A percentile compares a stretch with the other conserved stretches of the same genome.
Conservation (phyloP, 176 grass and related monocot genomes). For the Zoysia japonica region DNA sequence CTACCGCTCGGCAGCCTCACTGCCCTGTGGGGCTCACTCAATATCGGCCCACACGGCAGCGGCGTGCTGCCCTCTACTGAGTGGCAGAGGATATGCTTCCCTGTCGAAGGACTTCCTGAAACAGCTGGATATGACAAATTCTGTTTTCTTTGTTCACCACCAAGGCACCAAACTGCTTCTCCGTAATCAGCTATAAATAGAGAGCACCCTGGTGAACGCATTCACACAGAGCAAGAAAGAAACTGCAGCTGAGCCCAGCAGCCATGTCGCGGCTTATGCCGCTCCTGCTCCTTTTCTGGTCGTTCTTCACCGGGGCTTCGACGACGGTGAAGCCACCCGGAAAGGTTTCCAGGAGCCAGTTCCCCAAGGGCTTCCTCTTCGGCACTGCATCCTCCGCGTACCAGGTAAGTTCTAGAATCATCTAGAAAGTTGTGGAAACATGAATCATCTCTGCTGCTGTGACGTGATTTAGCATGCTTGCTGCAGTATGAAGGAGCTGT, state of each 20-base stretch:
- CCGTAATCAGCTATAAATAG: constrained; percentile 31
- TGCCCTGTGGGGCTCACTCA: too few species aligned
- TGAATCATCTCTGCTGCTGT: background rate
- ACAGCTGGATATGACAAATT: background rate
- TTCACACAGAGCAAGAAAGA: background rate
- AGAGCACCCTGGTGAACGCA: background rate
- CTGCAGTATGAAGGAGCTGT: constrained; percentile 83
- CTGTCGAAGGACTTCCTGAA: background rate
- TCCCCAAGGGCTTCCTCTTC: constrained; percentile 65
- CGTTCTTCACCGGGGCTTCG: background rate
- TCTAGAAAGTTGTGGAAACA: constrained; percentile 1
- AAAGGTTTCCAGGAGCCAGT: constrained; percentile 42
- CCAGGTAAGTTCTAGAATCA: constrained; percentile 49
- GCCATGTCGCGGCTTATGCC: constrained; percentile 18
- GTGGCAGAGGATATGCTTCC: too few species aligned
- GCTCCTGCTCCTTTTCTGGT: background rate
- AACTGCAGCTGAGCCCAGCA: background rate
- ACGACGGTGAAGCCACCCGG: background rate
- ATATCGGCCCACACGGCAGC: too few species aligned
- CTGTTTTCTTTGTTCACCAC: background rate
- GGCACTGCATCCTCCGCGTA: constrained; percentile 81
- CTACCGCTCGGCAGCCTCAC: too few species aligned
- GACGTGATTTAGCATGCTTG: background rate
- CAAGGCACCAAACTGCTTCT: background rate
- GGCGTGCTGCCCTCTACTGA: too few species aligned